Base-by-base conservation (phyloP, 1,284 basidiomycete genomes). In the Tilletiaria anomala region DNA sequence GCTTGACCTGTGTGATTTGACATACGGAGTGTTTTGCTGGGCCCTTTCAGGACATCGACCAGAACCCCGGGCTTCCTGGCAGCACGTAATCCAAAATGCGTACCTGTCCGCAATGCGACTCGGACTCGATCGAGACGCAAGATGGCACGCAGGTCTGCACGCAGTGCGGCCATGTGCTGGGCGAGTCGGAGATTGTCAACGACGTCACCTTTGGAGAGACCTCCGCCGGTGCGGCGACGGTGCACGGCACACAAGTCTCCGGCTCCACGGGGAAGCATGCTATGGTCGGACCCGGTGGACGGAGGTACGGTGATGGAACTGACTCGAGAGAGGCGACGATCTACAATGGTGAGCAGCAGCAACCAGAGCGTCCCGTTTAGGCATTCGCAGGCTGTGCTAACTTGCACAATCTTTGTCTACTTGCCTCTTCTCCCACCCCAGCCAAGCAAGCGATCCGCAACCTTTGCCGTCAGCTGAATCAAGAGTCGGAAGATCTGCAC, bases 161-260 rank as follows among this genome's bases (percentile, higher is more conserved):
- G 32, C 54, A 53, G 39, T 68, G 65, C 45, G 65, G 65, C 46
- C 50, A 61, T 48, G 86, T 96, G 14, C 75, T 93, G 11, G 88
- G 94, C 68, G 85, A 94, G 70, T 89, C 86, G 60, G 79, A 83
- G 6, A 91, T 97, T 51, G 87, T 96, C 12, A 84, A 82, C 53
- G 79, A 94, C 65, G 78, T 97, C 47, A 80, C 81, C 0, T 99
- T 99, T 59, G 86, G 86, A 18, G 93, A 99, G 71, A 85, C 83
- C 6, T 78, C 82, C 5, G 78, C 78, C 35, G 93, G 93, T 22
- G 86, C 87, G 10, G 87, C 91, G 1, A 84, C 93, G 71, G 88
- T 94, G 0, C 84, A 91, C 63, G 93, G 93, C 15, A 82, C 83
- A 12, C 93, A 85, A 62, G 83, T 99, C n/a, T 83, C 78, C 1